These are phyloP conservation scores for Fusarium sacchari DNA, from an alignment of 2,329 filamentous ascomycete genomes.

Conservation along the genomic window DNA sequence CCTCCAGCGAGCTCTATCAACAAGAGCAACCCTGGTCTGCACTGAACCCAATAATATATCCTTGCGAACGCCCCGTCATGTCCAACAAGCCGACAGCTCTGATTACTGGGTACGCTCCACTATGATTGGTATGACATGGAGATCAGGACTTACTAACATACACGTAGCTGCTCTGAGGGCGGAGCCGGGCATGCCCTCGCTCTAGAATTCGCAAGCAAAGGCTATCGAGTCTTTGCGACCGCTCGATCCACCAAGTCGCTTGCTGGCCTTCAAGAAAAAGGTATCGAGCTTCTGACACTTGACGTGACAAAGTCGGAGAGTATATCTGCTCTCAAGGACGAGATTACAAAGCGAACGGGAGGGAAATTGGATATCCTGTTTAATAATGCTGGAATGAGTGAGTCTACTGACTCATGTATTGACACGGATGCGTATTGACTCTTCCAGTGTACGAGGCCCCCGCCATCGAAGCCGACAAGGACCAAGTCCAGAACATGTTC, in stretches of 20 bases:
- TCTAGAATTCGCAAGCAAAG: background rate
- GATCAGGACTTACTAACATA: rapidly evolving
- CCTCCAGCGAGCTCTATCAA: rapidly evolving
- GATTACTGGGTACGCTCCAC: background rate
- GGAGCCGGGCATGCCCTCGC: slow-evolving; percentile 10
- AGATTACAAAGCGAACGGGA: background rate
- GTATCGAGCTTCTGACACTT: slow-evolving; percentile 5
- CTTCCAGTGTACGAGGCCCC: slow-evolving; percentile 17
- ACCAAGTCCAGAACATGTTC: background rate
- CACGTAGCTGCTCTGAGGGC: background rate
- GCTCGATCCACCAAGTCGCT: slow-evolving; percentile 5
- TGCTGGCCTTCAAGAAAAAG: background rate
- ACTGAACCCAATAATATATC: too few relatives aligned
- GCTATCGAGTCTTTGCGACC: slow-evolving; percentile 18
- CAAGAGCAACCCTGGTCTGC: background rate
- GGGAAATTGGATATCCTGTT: slow-evolving; percentile 5
- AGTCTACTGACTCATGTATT: background rate
- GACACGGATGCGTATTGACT: background rate
- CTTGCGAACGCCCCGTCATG: background rate
- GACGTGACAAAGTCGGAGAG: slow-evolving; percentile 5
- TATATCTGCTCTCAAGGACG: background rate
- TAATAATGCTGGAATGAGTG: slow-evolving; percentile 16
- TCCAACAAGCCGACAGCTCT: background rate
- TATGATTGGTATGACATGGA: background rate
- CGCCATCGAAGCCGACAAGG: background rate